These are phyloP conservation scores for Ganoderma multipileum DNA, from an alignment of 1,284 basidiomycete species.

Conservation along the genomic window DNA sequence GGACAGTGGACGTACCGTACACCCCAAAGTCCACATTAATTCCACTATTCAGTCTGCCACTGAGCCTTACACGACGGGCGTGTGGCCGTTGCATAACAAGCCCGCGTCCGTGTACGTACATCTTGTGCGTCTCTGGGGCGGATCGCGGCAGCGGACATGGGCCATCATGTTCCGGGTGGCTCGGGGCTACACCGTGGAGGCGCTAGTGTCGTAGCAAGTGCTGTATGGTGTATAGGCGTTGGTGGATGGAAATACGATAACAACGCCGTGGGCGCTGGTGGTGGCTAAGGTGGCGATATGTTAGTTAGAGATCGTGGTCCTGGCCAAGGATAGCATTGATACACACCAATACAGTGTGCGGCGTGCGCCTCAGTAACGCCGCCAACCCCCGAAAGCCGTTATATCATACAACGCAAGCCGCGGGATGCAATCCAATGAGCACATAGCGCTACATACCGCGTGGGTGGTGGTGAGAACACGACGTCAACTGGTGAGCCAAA, in stretches of 20 bases:
- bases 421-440: not conserved
- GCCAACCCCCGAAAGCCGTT: slow-evolving; percentile 2
- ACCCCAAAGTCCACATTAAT: not conserved
- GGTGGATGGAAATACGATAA: not conserved
- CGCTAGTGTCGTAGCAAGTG: not conserved
- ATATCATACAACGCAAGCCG: not conserved
- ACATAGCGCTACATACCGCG: not conserved
- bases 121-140: not conserved
- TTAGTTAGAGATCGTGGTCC: not conserved
- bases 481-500: not conserved
- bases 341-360: not conserved
- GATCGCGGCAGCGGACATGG: not conserved
- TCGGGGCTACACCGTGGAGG: not conserved
- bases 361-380: not conserved
- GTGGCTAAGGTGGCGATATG: not conserved
- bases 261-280: not conserved
- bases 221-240: not conserved
- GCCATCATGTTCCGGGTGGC: not conserved
- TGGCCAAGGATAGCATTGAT: not conserved
- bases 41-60: not conserved
- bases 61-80: not conserved
- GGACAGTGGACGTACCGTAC: not conserved
- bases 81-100: not conserved
- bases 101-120: slow-evolving; percentile 1
- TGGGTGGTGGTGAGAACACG: not conserved